Evolutionary conservation across 768 basidiomycete genomes (phyloP).

Genomic region (Suillus variegatus): DNA sequence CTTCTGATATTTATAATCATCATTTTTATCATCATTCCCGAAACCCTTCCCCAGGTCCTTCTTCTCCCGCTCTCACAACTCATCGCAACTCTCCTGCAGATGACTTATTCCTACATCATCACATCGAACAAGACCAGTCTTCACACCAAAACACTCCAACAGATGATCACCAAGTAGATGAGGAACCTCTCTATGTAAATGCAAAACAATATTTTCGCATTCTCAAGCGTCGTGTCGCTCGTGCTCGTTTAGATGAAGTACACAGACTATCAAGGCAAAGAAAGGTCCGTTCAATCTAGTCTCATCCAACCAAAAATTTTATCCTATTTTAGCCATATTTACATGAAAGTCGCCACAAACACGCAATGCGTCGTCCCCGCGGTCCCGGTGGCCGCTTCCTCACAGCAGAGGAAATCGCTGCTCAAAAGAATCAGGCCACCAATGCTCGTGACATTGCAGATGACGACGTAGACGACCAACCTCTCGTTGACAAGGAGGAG

Average conservation of each 20-base stretch:
- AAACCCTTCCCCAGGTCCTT: slow-evolving; percentile 33
- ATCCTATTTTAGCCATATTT: slow-evolving; percentile 77
- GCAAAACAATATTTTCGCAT: slow-evolving; percentile 99
- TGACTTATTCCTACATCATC: slow-evolving; percentile 35
- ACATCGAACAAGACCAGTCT: slow-evolving; percentile 17
- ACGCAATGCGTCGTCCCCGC: slow-evolving; percentile 95
- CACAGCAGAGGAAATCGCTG: slow-evolving; percentile 93
- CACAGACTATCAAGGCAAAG: slow-evolving; percentile 90
- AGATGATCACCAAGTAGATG: slow-evolving; percentile 63
- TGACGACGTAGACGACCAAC: slow-evolving; percentile 31
- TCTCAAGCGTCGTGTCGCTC: slow-evolving; percentile 88
- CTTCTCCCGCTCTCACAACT: slow-evolving; percentile 28
- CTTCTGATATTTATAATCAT: slow-evolving; percentile 23
- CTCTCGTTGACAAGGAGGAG: slow-evolving; percentile 18
- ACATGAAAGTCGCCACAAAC: slow-evolving; percentile 96
- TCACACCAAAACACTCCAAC: slow-evolving; percentile 11
- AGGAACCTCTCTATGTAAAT: slow-evolving; percentile 98
- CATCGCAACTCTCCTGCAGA: slow-evolving; percentile 28
- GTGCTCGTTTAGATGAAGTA: slow-evolving; percentile 91
- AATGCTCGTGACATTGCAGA: slow-evolving; percentile 47
- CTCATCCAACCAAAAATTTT: slow-evolving; percentile 1
- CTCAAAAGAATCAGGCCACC: slow-evolving; percentile 56
- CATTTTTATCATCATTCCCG: slow-evolving; percentile 26
- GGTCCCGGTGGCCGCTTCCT: slow-evolving; percentile 98
- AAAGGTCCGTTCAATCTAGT: slow-evolving; percentile 57